phyloP scores from a whole-genome alignment of 352 stramenopile genomes.

The Phytopythium montanum region DNA sequence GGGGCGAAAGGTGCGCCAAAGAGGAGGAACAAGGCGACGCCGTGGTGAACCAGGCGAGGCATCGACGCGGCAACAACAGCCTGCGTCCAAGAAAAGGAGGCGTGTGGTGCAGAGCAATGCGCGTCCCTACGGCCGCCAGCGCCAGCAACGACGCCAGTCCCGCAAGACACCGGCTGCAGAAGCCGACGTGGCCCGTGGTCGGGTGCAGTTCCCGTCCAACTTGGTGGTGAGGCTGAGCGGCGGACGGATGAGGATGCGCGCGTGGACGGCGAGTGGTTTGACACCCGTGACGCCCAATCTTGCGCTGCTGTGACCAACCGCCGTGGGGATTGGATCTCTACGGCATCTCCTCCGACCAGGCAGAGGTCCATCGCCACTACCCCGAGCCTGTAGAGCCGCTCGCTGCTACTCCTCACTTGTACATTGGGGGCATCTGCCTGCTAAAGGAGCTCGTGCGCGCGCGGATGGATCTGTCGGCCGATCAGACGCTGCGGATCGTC shows the following conservation, averaged over 20 bases:
- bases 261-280: conserved; percentile 45
- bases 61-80: background rate
- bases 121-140: background rate
- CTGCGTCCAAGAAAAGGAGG: background rate
- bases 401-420: background rate
- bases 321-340: background rate
- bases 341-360: conserved; percentile 21
- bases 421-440: background rate
- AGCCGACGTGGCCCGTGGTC: background rate
- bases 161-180: background rate
- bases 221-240: conserved; percentile 38
- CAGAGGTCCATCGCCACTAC: background rate
- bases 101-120: background rate
- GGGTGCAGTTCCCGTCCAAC: conserved; percentile 37
- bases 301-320: conserved; percentile 22
- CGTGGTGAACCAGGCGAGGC: background rate
- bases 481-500: conserved; percentile 31
- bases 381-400: background rate
- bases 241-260: conserved; percentile 19
- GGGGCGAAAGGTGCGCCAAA: no score
- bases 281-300: conserved; percentile 36
- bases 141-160: background rate
- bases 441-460: conserved; percentile 24
- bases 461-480: conserved; percentile 16
- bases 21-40: no score